Base-by-base conservation (phyloP, 2,329 filamentous ascomycete genomes). In the Capronia americana region DNA sequence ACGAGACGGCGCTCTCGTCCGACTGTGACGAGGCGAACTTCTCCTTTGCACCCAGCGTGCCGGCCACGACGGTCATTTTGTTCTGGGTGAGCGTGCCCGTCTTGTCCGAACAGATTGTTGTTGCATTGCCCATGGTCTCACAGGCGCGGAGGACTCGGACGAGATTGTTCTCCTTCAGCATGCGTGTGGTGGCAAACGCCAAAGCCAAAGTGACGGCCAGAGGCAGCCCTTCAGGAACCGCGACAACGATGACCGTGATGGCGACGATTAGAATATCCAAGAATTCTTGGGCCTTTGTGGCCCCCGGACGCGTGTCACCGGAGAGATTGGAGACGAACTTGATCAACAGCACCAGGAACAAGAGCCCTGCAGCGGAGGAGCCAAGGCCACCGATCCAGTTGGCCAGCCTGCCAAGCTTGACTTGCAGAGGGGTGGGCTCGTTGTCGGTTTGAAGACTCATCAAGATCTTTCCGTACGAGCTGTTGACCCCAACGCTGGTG, bases 341-440 rank as follows among this genome's bases (percentile, higher is more conserved):
- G 80, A 97, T 93, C 74, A 97, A 87, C 14, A 97, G 84, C 54
- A 96, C 90, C 55, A 94, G 84, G 79, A 97, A 97, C 55, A 97
- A 83, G 14, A 95, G 81, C 70, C 90, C 92, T 57, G 92, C 92
- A 67, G 86, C 82, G 55, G 84, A 88, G 76, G 92, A 92, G 78
- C 90, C 90, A 41, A 92, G 81, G 77, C 91, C 91, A 65, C 90
- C 90, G 75, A 92, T 92, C 80, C 90, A 92, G 70, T 91, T 88
- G 65, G 90, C 90, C 69, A 93, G 87, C 67, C 86, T 83, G 74
- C 90, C 91, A 60, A 93, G 83, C 79, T 92, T 93, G 67, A 87
- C 88, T 77, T 93, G 90, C 23, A 93, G 84, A 12, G 90, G 90
- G 0, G 90, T 92, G 68, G 90, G 90, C 74, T 92, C 90, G 60